Conservation (phyloP, 768 basidiomycete genomes). For the Tephrocybe rancida region DNA sequence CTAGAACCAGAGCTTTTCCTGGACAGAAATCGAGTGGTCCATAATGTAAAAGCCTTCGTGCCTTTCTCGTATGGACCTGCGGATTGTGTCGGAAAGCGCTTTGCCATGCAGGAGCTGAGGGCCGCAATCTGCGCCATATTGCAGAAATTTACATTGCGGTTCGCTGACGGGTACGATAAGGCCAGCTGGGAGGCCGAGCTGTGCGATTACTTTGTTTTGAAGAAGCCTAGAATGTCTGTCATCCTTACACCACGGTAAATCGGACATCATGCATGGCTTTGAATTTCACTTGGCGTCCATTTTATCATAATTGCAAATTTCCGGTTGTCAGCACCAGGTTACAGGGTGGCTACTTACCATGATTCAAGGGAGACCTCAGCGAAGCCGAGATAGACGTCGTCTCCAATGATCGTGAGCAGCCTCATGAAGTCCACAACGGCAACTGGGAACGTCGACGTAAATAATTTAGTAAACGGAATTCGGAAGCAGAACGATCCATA, state of each 20-base stretch:
- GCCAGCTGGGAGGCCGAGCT: slow-evolving; percentile 27
- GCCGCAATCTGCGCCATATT: slow-evolving; percentile 28
- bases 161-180: slow-evolving; percentile 25
- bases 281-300: no score
- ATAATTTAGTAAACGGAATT: no score
- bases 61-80: slow-evolving; percentile 46
- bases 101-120: slow-evolving; percentile 37
- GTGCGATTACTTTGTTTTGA: slow-evolving; percentile 30
- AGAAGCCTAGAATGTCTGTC: slow-evolving; percentile 30
- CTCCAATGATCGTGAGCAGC: no score
- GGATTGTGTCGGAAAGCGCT: slow-evolving; percentile 47
- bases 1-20: slow-evolving; percentile 18
- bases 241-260: not conserved
- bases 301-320: no score
- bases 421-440: no score
- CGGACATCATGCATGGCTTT: no score
- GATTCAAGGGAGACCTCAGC: no score
- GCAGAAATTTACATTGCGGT: slow-evolving; percentile 30
- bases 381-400: no score
- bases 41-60: slow-evolving; percentile 29
- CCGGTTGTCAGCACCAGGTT: no score
- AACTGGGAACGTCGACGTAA: no score
- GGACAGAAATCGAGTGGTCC: slow-evolving; percentile 15
- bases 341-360: no score
- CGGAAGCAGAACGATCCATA: no score